Conservation (phyloP, 306 rosid species). For the Ormosia semicastrata region DNA sequence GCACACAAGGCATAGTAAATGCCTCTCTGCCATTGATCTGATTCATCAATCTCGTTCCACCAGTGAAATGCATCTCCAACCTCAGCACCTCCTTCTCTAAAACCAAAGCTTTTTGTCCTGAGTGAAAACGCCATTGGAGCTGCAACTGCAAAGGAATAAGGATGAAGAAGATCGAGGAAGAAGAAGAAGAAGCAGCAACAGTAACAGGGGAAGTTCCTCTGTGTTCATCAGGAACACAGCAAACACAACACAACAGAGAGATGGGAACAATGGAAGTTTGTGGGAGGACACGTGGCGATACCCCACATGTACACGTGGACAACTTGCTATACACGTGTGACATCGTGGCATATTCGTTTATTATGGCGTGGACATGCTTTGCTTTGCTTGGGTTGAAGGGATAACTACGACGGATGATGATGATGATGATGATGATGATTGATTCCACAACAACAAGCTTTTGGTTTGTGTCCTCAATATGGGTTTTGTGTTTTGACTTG, state of each 20-base stretch:
- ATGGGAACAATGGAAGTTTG: not conserved
- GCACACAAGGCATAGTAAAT: slow-evolving; percentile 45
- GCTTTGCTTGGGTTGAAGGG: not conserved
- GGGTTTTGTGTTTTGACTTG: slow-evolving; percentile 28
- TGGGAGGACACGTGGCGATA: slow-evolving; percentile 30
- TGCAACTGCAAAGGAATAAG: not conserved
- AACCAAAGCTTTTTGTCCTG: slow-evolving; percentile 32
- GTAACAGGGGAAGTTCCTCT: not conserved
- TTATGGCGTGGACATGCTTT: slow-evolving; percentile 13
- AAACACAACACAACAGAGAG: slow-evolving; percentile 3
- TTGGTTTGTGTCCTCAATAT: not conserved
- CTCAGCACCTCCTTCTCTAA: slow-evolving; percentile 15
- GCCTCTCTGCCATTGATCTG: slow-evolving; percentile 36
- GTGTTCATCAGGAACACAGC: not conserved
- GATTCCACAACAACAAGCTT: not conserved
- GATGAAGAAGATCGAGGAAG: not conserved
- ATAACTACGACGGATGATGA: not conserved
- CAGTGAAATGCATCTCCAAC: slow-evolving; percentile 13
- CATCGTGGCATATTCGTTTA: slow-evolving; percentile 39
- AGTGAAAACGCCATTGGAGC: slow-evolving; percentile 21
- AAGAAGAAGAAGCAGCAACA: not conserved
- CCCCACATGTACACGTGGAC: slow-evolving; percentile 17
- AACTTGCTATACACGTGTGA: slow-evolving; percentile 33
- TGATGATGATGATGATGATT: not conserved
- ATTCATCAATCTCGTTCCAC: slow-evolving; percentile 43